Evolutionary conservation across 2,329 filamentous ascomycete genomes (phyloP).

Genomic region (Pseudogymnoascus sp.): DNA sequence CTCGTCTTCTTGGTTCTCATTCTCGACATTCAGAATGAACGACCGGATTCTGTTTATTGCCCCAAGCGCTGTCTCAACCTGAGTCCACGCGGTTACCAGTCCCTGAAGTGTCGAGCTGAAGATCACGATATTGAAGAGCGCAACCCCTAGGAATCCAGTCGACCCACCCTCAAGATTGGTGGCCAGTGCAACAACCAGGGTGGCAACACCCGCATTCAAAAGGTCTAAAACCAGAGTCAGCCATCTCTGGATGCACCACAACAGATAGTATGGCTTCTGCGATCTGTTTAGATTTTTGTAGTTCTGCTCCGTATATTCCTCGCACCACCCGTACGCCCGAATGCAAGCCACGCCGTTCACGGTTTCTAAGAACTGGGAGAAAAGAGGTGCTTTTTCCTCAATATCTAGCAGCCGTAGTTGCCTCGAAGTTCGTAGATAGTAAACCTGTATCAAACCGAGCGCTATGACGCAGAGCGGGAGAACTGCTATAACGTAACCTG

Average conservation of each 20-base stretch:
- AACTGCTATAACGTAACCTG: background rate
- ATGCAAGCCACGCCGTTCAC: slow-evolving; percentile 36
- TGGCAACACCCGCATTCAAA: slow-evolving; percentile 19
- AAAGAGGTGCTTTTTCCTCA: slow-evolving; percentile 35
- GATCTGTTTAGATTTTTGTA: slow-evolving; percentile 28
- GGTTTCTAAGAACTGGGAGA: slow-evolving; percentile 38
- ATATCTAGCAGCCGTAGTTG: slow-evolving; percentile 40
- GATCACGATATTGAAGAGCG: slow-evolving; percentile 28
- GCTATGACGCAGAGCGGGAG: background rate
- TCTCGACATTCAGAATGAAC: background rate
- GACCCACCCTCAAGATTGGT: slow-evolving; percentile 15
- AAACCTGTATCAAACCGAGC: slow-evolving; percentile 27
- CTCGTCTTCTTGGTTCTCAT: background rate
- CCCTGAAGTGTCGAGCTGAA: slow-evolving; percentile 15
- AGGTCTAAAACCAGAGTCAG: slow-evolving; percentile 36
- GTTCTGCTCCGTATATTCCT: slow-evolving; percentile 32
- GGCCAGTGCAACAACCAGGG: slow-evolving; percentile 31
- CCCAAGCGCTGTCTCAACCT: background rate
- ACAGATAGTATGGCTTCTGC: slow-evolving; percentile 38
- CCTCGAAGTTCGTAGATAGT: slow-evolving; percentile 39
- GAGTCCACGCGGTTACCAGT: slow-evolving; percentile 13
- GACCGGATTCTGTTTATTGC: background rate
- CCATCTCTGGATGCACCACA: slow-evolving; percentile 39
- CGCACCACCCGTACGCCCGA: slow-evolving; percentile 38
- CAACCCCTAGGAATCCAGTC: slow-evolving; percentile 40